Percentiles rank a stretch among this genome's conserved stretches.
phyloP scores from a whole-genome alignment of 495 filamentous ascomycete genomes.

The Pseudevernia furfuracea region DNA sequence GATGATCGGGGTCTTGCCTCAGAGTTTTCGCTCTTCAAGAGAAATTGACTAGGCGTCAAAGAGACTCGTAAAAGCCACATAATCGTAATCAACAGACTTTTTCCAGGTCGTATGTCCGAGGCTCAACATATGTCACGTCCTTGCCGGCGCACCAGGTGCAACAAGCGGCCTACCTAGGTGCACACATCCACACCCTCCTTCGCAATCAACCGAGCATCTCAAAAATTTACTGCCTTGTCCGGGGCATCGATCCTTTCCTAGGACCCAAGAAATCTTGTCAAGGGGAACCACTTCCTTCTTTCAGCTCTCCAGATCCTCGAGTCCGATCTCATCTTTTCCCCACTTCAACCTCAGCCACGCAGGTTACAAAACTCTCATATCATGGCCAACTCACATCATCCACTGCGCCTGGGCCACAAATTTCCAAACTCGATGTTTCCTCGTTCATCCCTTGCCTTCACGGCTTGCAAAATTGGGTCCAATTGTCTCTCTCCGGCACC shows the following conservation, averaged over 20 bases:
- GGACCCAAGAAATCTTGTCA: slow-evolving; percentile 28
- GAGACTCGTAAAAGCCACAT: neutral
- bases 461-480: slow-evolving; percentile 45
- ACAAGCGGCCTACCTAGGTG: no score
- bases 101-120: neutral
- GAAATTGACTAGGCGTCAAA: slow-evolving; percentile 22
- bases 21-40: slow-evolving; percentile 35
- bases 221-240: slow-evolving; percentile 47
- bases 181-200: slow-evolving; percentile 44
- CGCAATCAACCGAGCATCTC: slow-evolving; percentile 34
- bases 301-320: slow-evolving; percentile 35
- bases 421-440: slow-evolving; percentile 25
- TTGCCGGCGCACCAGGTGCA: slow-evolving; percentile 55
- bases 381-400: slow-evolving; percentile 19
- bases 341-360: slow-evolving; percentile 20
- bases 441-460: slow-evolving; percentile 27
- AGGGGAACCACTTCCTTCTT: slow-evolving; percentile 43
- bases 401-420: slow-evolving; percentile 15
- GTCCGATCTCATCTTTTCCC: slow-evolving; percentile 32
- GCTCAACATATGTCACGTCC: slow-evolving; percentile 23
- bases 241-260: slow-evolving; percentile 32
- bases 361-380: slow-evolving; percentile 29
- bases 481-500: slow-evolving; percentile 42
- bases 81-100: neutral
- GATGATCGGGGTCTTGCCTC: slow-evolving; percentile 40